phyloP scores from a whole-genome alignment of 108 stramenopile genomes.

The Mediolabrus comicus region DNA sequence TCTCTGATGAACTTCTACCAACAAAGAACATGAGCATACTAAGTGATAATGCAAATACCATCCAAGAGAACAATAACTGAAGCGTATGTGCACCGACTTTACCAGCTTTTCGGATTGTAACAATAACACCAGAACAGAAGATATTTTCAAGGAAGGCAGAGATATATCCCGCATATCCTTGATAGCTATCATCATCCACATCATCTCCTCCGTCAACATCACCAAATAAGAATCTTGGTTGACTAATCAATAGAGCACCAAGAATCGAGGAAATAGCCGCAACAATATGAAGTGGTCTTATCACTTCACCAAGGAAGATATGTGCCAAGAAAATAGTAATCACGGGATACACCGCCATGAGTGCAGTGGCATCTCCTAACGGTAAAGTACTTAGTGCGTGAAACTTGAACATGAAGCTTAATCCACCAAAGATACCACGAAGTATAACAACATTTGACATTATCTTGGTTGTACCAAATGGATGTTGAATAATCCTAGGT shows the following conservation, averaged over 20 bases:
- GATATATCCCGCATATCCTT: conserved; percentile 38
- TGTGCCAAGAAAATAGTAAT: conserved; percentile 44
- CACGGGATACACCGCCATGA: conserved; percentile 50
- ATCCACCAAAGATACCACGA: conserved; percentile 47
- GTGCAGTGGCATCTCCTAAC: conserved; percentile 53
- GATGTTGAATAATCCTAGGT: conserved; percentile 12
- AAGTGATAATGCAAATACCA: too few species aligned
- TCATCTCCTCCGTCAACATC: background rate
- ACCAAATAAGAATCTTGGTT: conserved; percentile 51
- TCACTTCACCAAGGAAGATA: conserved; percentile 36
- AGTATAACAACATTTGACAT: conserved; percentile 21
- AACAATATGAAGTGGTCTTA: conserved; percentile 22
- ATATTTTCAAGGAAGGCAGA: conserved; percentile 38
- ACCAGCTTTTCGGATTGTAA: conserved; percentile 54
- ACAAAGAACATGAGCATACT: too few species aligned
- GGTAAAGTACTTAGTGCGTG: conserved; percentile 41
- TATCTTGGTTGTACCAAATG: conserved; percentile 25
- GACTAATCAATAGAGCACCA: conserved; percentile 44
- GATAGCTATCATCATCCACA: background rate
- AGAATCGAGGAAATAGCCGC: conserved; percentile 24
- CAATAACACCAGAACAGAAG: conserved; percentile 31
- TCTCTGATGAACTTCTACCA: too few species aligned
- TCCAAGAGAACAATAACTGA: too few species aligned
- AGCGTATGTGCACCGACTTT: conserved; percentile 46
- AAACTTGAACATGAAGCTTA: conserved; percentile 44